Evolutionary conservation across 192 early-diverging fungal genomes (phyloP).

Genomic region (Coemansia sp.): DNA sequence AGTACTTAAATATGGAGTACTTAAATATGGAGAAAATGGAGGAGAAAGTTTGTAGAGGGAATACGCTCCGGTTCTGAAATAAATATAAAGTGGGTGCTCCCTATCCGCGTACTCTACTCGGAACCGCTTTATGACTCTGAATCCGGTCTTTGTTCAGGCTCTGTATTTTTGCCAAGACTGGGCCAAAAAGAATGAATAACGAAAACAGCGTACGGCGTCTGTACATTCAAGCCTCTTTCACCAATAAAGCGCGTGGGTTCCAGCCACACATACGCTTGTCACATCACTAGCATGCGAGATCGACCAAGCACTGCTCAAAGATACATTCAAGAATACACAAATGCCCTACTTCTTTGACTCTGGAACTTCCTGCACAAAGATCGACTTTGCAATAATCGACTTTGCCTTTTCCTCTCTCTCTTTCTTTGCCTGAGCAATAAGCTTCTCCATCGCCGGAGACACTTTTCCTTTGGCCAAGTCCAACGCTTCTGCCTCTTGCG

Average conservation of each 20-base stretch:
- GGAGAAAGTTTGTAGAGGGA: background rate
- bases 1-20: background rate
- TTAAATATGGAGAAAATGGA: background rate
- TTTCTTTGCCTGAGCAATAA: background rate
- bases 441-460: background rate
- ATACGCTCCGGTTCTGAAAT: background rate
- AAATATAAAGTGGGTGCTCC: background rate
- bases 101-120: background rate
- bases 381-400: slow-evolving; percentile 6
- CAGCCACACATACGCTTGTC: background rate
- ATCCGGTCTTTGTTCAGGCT: background rate
- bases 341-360: slow-evolving; percentile 12
- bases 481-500: slow-evolving; percentile 18
- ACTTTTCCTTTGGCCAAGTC: slow-evolving; percentile 3
- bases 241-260: background rate
- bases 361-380: background rate
- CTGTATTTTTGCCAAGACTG: background rate
- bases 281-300: too few species aligned
- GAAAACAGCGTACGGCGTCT: background rate
- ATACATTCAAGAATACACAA: background rate
- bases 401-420: background rate
- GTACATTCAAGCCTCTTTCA: background rate
- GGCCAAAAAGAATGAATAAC: background rate
- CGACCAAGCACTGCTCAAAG: background rate
- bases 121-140: background rate